Evolutionary conservation across 371 early-diverging fungal genomes (phyloP), one percentile per base, ranked within the genome.

Genomic region (Actinomortierella ambigua): DNA sequence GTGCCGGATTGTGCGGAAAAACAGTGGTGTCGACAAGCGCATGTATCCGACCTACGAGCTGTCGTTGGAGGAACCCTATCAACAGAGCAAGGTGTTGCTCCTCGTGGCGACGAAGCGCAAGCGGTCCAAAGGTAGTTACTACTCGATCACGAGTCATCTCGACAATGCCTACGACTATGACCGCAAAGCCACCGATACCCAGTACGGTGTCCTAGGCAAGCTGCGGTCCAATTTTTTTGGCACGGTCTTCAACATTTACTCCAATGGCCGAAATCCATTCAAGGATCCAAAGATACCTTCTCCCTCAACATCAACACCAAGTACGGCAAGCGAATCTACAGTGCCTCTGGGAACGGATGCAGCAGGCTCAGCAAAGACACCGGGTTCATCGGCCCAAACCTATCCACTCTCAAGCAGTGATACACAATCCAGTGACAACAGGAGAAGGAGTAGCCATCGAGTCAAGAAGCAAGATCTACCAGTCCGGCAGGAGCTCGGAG

Each of bases 141-240:
- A 95, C 66, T 82, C 87, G 7, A 91, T 95, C 59, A 82, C 86
- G 0, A 85, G 89, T 84, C 46, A 83, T 24, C 54, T 62, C 57
- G 55, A 49, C 18, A 57, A 57, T 43, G 41, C 27, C 17, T 39
- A 50, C 26, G 56, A 57, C 23, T 40, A 57, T 56, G 52, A 61
- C 29, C 57, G 56, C 17, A 48, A 64, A 23, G 55, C 62, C 40
- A 68, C 23, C 14, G 66, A 75, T 27, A 34, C 50, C 8, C 34
- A 46, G n/a, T 68, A 56, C 49, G 62, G 62, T 20, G 57, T 75
- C 7, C 43, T 76, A 22, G 55, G 59, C 9, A 75, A 62, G 34
- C 20, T 63, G 63, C 82, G 89, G 62, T 90, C 93, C 17, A 95
- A 95, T 63, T 95, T 95, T 61, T 53, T 94, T 51, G 96, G 96